These are phyloP conservation scores for Phialophora tarda DNA, from an alignment of 2,329 filamentous ascomycete species.

Conservation along the genomic window DNA sequence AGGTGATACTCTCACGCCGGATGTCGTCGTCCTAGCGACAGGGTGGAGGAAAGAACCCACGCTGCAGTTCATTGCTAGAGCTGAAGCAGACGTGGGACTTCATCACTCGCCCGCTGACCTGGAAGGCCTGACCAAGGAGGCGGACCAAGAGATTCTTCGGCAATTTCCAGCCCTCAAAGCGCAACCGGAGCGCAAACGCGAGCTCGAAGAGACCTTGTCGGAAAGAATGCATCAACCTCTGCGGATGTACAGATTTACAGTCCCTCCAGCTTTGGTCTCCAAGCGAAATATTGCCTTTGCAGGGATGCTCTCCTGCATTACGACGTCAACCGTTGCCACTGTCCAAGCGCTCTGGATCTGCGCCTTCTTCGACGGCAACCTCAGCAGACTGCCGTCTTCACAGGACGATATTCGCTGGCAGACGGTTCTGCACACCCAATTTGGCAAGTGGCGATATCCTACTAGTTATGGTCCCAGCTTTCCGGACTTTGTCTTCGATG, in stretches of 20 bases:
- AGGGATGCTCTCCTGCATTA: constrained; percentile 52
- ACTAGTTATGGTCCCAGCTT: constrained; percentile 66
- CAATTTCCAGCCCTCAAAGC: constrained; percentile 30
- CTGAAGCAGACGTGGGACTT: constrained; percentile 53
- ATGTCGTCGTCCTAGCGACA: constrained; percentile 61
- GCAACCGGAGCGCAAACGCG: constrained; percentile 10
- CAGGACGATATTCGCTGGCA: constrained; percentile 47
- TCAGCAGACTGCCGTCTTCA: constrained; percentile 47
- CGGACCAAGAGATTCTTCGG: constrained; percentile 57
- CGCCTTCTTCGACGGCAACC: constrained; percentile 65
- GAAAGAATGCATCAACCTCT: constrained; percentile 42
- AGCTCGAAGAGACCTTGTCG: constrained; percentile 9
- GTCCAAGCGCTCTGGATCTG: constrained; percentile 66
- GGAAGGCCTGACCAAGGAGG: constrained; percentile 46
- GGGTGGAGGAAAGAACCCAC: constrained; percentile 61
- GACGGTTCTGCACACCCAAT: constrained; percentile 69
- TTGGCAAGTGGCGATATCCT: constrained; percentile 72
- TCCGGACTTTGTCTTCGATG: constrained; percentile 77
- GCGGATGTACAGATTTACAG: constrained; percentile 55
- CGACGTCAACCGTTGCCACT: constrained; percentile 46
- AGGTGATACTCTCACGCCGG: constrained; percentile 52
- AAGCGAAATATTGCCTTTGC: constrained; percentile 48
- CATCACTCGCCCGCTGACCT: constrained; percentile 41
- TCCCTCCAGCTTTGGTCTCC: constrained; percentile 43
- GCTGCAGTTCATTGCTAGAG: constrained; percentile 55